Evolutionary conservation across 768 basidiomycete genomes (phyloP), one percentile per base, ranked within the genome.

Genomic region (Suillus sp.): DNA sequence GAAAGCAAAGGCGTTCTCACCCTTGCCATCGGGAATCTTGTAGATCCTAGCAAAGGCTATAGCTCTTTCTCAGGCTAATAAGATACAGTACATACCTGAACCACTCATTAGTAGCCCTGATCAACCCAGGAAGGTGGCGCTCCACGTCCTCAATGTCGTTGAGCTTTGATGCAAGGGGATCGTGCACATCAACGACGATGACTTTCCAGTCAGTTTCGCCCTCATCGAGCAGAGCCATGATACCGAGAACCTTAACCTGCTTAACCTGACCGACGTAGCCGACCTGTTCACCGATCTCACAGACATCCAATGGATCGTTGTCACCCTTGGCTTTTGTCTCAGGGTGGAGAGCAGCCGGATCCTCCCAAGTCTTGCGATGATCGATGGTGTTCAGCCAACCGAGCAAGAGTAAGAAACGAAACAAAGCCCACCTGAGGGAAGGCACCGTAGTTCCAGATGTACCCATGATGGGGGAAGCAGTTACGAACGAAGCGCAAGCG

Each of bases 191-290:
- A 68, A 99, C 94, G 75, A 96, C 97, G 78, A 99, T 87, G 81
- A 99, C 93, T 80, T 99, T 99, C 97, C 97, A 99, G 83, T 99
- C 97, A 68, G 97, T 99, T 83, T 99, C 97, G 71, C 97, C 97
- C 77, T 99, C 97, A 75, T 99, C 97, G 69, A 99, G 89, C 63
- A 99, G 84, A 63, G 97, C 97, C 96, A 99, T 99, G 86, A 99
- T 96, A 66, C 97, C 97, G 72, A 99, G 93, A 68, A 99, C 92
- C 84, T 99, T 99, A 87, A 99, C 97, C 78, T 98, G 97, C 83
- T 99, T 99, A 78, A 99, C 86, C 77, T 99, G 96, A 62, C 97
- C 97, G 66, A 89, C 87, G 77, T 95, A 94, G 69, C 96, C 97
- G 71, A 99, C 92, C 78, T 96, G 93, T 78, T 99, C 97, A 66